Conservation (phyloP, 2,329 filamentous ascomycete genomes). For the Diplodia sapinea region DNA sequence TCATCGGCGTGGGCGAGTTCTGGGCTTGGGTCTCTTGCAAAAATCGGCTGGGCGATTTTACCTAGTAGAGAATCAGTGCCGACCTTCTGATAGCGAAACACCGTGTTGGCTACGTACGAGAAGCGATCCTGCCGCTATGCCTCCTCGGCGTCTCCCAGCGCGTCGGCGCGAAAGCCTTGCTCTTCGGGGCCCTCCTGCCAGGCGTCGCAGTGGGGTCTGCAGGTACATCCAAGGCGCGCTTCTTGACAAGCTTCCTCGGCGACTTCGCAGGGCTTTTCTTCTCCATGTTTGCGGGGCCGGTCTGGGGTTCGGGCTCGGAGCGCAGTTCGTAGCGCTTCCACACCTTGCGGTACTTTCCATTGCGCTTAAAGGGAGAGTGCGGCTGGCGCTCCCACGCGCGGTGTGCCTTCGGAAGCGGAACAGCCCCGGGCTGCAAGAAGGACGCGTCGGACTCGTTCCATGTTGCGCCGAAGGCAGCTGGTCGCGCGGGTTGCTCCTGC, state of each 20-base stretch:
- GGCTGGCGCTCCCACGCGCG: conserved; percentile 58
- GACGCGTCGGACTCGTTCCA: conserved; percentile 52
- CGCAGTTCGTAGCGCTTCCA: conserved; percentile 53
- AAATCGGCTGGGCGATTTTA: conserved; percentile 22
- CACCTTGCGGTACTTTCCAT: conserved; percentile 52
- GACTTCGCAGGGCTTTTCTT: conserved; percentile 39
- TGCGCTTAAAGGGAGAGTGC: conserved; percentile 46
- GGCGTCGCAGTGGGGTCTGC: conserved; percentile 37
- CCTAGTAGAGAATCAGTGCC: conserved; percentile 7
- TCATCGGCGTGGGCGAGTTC: background rate
- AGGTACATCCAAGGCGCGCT: conserved; percentile 46
- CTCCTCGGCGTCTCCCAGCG: conserved; percentile 37
- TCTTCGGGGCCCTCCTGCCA: conserved; percentile 36
- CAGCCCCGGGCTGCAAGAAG: conserved; percentile 48
- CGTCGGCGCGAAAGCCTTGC: conserved; percentile 44
- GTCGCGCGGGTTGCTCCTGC: conserved; percentile 38
- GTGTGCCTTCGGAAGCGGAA: conserved; percentile 51
- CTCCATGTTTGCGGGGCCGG: conserved; percentile 33
- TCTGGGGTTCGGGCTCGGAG: conserved; percentile 34
- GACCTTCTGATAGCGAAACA: background rate
- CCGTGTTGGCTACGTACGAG: conserved; percentile 1
- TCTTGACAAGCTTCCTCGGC: conserved; percentile 53
- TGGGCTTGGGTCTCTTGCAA: background rate
- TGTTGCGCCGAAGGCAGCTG: conserved; percentile 35
- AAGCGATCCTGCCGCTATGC: conserved; percentile 19